These are phyloP conservation scores for Septoria petroselini DNA, from an alignment of 2,329 filamentous ascomycete genomes.

Conservation along the genomic window DNA sequence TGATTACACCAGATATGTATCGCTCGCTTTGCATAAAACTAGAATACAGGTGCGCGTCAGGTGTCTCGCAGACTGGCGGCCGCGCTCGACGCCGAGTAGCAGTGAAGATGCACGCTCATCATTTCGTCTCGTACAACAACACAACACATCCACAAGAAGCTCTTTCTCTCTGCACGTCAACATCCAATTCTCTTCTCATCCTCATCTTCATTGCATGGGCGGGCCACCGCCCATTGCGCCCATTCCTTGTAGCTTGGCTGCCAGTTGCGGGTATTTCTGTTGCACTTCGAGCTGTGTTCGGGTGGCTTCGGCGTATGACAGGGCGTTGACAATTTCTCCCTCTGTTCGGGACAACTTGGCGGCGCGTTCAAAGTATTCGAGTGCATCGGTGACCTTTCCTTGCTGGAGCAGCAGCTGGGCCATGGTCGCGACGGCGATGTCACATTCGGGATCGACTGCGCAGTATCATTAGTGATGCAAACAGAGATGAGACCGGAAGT, in stretches of 20 bases:
- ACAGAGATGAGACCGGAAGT: neutral
- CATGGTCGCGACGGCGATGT: slow-evolving; percentile 98
- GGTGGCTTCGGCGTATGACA: slow-evolving; percentile 95
- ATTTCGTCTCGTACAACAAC: slow-evolving; percentile 5
- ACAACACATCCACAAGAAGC: slow-evolving; percentile 18
- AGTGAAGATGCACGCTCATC: slow-evolving; percentile 14
- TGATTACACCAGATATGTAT: slow-evolving; percentile 14
- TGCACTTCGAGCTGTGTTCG: slow-evolving; percentile 82
- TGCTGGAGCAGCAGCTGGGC: slow-evolving; percentile 95
- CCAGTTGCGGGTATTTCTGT: slow-evolving; percentile 54
- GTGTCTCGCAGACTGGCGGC: slow-evolving; percentile 20
- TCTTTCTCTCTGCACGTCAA: slow-evolving; percentile 13
- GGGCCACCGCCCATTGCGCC: slow-evolving; percentile 26
- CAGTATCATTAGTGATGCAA: slow-evolving; percentile 37
- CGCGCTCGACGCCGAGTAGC: slow-evolving; percentile 19
- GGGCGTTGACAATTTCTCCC: slow-evolving; percentile 90
- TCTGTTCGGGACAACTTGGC: slow-evolving; percentile 93
- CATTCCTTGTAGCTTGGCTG: slow-evolving; percentile 43
- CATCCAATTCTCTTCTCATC: neutral
- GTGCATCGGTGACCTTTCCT: slow-evolving; percentile 90
- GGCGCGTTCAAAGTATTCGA: slow-evolving; percentile 95
- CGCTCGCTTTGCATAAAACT: slow-evolving; percentile 10
- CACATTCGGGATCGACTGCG: slow-evolving; percentile 92
- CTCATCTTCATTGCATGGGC: slow-evolving; percentile 18
- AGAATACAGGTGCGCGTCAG: slow-evolving; percentile 14